phyloP scores from a whole-genome alignment of 768 basidiomycete genomes.

The Tephrocybe rancida region DNA sequence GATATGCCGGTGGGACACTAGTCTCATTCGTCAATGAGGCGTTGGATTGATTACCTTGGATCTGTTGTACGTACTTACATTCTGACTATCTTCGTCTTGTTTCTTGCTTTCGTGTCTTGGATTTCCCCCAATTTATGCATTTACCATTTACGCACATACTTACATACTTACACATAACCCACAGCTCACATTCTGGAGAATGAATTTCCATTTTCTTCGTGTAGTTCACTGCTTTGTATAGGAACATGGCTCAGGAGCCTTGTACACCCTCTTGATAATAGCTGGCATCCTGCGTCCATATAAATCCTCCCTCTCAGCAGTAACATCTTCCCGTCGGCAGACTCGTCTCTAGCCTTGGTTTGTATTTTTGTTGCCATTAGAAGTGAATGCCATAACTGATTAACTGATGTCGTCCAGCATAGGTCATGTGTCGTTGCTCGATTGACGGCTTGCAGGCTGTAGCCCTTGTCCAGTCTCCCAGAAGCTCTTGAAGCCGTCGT shows the following conservation, averaged over 20 bases:
- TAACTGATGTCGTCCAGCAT: too few species aligned
- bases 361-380: too few species aligned
- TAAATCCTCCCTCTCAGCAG: background rate
- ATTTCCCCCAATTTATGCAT: constrained; percentile 3
- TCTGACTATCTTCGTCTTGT: too few species aligned
- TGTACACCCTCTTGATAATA: background rate
- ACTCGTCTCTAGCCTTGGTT: too few species aligned
- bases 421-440: too few species aligned
- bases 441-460: too few species aligned
- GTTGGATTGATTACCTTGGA: background rate
- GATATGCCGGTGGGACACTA: constrained; percentile 19
- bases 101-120: background rate
- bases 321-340: too few species aligned
- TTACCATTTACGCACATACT: background rate
- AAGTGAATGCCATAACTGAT: too few species aligned
- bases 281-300: background rate
- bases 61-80: constrained; percentile 1
- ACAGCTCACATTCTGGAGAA: background rate
- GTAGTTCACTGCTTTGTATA: background rate
- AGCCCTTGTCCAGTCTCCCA: too few species aligned
- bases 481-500: background rate
- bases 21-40: background rate
- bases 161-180: background rate
- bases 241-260: background rate
- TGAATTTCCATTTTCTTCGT: background rate